phyloP scores from a whole-genome alignment of 2,329 filamentous ascomycete genomes.

The Colletotrichum tropicale region DNA sequence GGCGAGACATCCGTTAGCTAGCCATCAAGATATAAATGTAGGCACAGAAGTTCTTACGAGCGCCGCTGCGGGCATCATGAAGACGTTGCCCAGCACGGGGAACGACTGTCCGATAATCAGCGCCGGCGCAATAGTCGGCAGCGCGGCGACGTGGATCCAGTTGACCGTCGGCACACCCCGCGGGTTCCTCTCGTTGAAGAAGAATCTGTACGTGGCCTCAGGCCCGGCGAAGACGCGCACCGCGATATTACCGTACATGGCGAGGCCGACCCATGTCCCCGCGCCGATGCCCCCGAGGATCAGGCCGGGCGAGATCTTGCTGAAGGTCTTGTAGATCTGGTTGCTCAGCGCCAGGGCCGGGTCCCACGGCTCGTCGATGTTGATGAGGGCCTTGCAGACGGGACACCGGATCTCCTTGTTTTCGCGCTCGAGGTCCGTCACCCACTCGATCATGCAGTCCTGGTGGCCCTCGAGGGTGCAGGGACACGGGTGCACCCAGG shows the following conservation, averaged over 20 bases:
- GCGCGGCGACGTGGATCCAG: conserved; percentile 14
- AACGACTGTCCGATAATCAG: conserved; percentile 49
- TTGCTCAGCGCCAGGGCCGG: conserved; percentile 72
- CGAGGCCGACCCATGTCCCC: conserved; percentile 55
- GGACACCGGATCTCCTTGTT: conserved; percentile 78
- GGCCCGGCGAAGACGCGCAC: conserved; percentile 58
- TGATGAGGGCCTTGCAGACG: conserved; percentile 85
- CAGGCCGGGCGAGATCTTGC: conserved; percentile 63
- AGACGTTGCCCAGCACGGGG: conserved; percentile 44
- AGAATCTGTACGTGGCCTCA: conserved; percentile 30
- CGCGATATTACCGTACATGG: conserved; percentile 57
- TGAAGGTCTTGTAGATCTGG: conserved; percentile 57
- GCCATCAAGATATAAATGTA: no score
- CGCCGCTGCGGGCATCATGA: conserved; percentile 47
- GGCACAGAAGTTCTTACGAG: conserved; percentile 35
- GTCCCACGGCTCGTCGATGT: conserved; percentile 76
- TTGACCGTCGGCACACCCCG: conserved; percentile 16
- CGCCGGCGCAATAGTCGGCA: conserved; percentile 51
- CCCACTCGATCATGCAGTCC: conserved; percentile 87
- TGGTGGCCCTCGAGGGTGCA: conserved; percentile 93
- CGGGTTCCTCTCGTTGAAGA: conserved; percentile 16
- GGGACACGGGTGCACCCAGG: conserved; percentile 88
- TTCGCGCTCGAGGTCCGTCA: conserved; percentile 81
- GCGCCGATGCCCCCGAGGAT: conserved; percentile 65
- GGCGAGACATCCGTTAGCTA: neutral